A percentile compares a stretch with the other conserved stretches of the same genome.
phyloP scores from a whole-genome alignment of 108 stramenopile species.

The Skeletonema tropicum region DNA sequence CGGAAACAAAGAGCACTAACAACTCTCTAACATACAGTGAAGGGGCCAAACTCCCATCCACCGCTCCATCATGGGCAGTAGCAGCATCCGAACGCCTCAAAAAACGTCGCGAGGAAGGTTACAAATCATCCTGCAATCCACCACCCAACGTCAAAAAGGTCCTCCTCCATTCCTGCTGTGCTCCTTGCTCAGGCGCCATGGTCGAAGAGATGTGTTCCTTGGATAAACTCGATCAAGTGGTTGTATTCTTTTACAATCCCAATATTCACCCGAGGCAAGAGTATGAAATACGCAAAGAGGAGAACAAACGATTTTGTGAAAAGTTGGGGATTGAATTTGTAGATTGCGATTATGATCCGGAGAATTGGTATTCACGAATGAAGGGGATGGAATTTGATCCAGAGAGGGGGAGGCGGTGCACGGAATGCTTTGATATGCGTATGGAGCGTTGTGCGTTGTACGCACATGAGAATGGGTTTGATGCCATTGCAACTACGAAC shows the following conservation, averaged over 20 bases:
- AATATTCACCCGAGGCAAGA: conserved; percentile 68
- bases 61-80: conserved; percentile 58
- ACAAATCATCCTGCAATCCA: conserved; percentile 14
- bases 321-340: conserved; percentile 58
- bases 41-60: conserved; percentile 53
- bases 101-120: conserved; percentile 27
- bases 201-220: conserved; percentile 63
- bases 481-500: conserved; percentile 69
- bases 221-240: conserved; percentile 45
- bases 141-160: conserved; percentile 51
- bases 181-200: conserved; percentile 72
- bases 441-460: conserved; percentile 69
- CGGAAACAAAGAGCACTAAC: not conserved
- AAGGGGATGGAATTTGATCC: conserved; percentile 69
- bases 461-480: conserved; percentile 63
- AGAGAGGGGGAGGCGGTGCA: conserved; percentile 60
- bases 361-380: conserved; percentile 55
- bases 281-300: conserved; percentile 62
- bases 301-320: conserved; percentile 54
- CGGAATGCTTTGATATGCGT: conserved; percentile 69
- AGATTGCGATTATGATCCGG: conserved; percentile 63
- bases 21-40: conserved; percentile 37
- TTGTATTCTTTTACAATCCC: conserved; percentile 72
- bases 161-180: conserved; percentile 64
- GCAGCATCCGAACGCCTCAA: conserved; percentile 54